Base-by-base conservation (phyloP, 768 basidiomycete species). In the Boletellus sp. region DNA sequence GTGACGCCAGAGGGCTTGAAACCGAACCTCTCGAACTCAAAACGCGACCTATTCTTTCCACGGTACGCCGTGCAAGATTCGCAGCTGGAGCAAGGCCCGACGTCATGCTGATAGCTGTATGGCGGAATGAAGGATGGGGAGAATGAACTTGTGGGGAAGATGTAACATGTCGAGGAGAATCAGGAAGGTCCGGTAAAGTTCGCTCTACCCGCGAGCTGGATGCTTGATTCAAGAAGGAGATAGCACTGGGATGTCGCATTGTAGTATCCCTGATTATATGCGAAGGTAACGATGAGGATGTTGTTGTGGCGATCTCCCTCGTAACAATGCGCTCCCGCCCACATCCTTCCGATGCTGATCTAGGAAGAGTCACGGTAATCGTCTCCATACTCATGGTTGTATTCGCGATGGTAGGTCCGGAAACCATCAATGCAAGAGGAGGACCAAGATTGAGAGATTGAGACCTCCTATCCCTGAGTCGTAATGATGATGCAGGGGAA, bases 41-140 rank as follows among this genome's bases (percentile, higher is more conserved):
- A 19, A 78, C 83, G 35, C 80, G 77, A 34, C 83, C 83, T 73
- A 90, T 80, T 66, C 81, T 85, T 70, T 89, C 87, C 3, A 87
- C 86, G 3, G 89, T 87, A 49, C 84, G 78, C 60, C 83, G 84
- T 10, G 87, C 88, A 9, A 87, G 74, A 9, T 86, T 87, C 16
- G 85, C 85, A 19, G 83, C 84, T 23, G 86, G 85, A 3, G 82
- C 81, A 42, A 87, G 74, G 36, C 81, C 77, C 34, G 75, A 76
- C 3, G 84, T 79, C 72, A 90, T 82, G 58, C 86, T 88, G 54
- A 89, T 76, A 16, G 87, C 78, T n/a, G 84, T 81, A 59, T 81
- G 84, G 19, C 84, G 71, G 53, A 78, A 69, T 23, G 72, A 69
- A 11, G 70, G 66, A 37, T 67, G 62, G 22, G 62, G 50, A 45